A percentile compares a stretch with the other conserved stretches of the same genome.
Evolutionary conservation across 768 basidiomycete genomes (phyloP).

Genomic region (Boletus rubescentipes): DNA sequence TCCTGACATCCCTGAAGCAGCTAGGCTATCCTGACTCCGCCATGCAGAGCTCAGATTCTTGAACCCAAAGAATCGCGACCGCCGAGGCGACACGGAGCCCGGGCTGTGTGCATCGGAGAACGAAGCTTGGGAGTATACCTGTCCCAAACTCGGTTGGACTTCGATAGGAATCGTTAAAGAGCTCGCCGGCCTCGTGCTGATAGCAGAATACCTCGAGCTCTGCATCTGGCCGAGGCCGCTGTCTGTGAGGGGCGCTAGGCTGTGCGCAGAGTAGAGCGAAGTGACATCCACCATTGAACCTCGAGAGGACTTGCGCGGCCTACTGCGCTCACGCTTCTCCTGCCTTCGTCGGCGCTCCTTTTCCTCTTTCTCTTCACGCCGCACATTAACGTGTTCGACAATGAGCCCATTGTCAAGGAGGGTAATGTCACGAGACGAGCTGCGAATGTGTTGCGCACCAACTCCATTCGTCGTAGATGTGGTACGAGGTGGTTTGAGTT

Average conservation of each 20-base stretch:
- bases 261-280: conserved; percentile 69
- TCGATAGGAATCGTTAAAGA: conserved; percentile 59
- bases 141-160: conserved; percentile 55
- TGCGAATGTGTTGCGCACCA: conserved; percentile 40
- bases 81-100: conserved; percentile 62
- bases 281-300: conserved; percentile 69
- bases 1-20: conserved; percentile 77
- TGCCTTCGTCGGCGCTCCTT: conserved; percentile 68
- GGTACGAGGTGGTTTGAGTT: conserved; percentile 63
- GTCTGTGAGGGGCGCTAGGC: conserved; percentile 54
- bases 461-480: conserved; percentile 33
- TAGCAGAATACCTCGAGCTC: conserved; percentile 59
- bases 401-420: conserved; percentile 88
- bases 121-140: conserved; percentile 74
- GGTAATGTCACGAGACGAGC: conserved; percentile 70
- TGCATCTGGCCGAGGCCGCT: conserved; percentile 54
- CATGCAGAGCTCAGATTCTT: conserved; percentile 69
- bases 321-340: conserved; percentile 54
- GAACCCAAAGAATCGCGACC: conserved; percentile 76
- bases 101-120: conserved; percentile 80
- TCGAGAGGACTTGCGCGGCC: conserved; percentile 71
- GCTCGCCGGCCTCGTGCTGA: conserved; percentile 59
- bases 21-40: conserved; percentile 79
- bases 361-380: conserved; percentile 74
- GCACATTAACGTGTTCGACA: conserved; percentile 83